Percentiles rank a stretch among this genome's conserved stretches.
Evolutionary conservation across 2,329 filamentous ascomycete species (phyloP).

Genomic region (Xylaria sp.): DNA sequence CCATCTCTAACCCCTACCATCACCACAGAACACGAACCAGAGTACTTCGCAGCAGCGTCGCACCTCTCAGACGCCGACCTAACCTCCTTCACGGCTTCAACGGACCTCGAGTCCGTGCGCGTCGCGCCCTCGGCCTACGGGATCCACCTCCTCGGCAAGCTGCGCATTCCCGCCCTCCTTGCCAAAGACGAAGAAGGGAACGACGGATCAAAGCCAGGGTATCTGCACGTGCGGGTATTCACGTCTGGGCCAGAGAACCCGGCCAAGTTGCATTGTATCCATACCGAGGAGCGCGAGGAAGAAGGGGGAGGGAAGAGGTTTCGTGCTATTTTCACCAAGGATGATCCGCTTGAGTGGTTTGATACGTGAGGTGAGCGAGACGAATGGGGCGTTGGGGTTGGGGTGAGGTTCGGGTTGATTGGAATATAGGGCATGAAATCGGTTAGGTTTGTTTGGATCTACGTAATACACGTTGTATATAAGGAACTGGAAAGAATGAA

Average conservation of each 20-base stretch:
- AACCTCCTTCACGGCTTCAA: conserved; percentile 47
- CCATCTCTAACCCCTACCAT: conserved; percentile 6
- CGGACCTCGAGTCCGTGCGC: conserved; percentile 58
- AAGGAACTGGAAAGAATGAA: background rate
- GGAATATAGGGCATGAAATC: background rate
- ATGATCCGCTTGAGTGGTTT: conserved; percentile 66
- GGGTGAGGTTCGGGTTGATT: background rate
- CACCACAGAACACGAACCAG: conserved; percentile 60
- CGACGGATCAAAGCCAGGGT: conserved; percentile 50
- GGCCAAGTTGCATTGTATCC: conserved; percentile 59
- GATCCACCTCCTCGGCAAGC: conserved; percentile 61
- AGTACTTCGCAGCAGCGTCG: conserved; percentile 64
- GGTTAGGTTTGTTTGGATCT: background rate
- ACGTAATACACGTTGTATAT: background rate
- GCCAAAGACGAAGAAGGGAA: conserved; percentile 28
- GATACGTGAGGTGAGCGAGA: conserved; percentile 53
- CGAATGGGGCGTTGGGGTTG: background rate
- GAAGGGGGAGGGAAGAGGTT: conserved; percentile 56
- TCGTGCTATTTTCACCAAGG: conserved; percentile 58
- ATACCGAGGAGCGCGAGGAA: conserved; percentile 59
- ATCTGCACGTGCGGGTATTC: conserved; percentile 62
- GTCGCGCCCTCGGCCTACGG: conserved; percentile 61
- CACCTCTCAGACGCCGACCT: conserved; percentile 55
- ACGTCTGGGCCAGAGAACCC: conserved; percentile 51
- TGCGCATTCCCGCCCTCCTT: conserved; percentile 57